Conservation (phyloP, 306 rosid species). For the Casuarina glauca region DNA sequence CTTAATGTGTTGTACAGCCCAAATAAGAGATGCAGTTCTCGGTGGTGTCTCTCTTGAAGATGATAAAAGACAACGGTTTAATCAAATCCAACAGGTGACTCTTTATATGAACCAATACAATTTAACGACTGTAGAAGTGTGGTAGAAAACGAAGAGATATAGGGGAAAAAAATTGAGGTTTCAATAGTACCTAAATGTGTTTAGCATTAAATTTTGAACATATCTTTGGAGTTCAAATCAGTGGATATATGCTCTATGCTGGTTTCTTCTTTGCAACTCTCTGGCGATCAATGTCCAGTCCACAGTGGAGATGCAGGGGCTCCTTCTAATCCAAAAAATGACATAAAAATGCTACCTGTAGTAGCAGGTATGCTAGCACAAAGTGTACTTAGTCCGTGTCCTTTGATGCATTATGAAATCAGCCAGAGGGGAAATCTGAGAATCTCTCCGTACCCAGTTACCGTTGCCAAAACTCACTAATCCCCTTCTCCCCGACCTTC, state of each 20-base stretch:
- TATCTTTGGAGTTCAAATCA: neutral
- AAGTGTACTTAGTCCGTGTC: neutral
- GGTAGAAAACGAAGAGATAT: neutral
- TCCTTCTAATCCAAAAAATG: neutral
- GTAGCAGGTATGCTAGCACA: neutral
- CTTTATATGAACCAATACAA: neutral
- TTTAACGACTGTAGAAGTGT: neutral
- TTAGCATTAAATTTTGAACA: constrained; percentile 1
- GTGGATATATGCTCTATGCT: neutral
- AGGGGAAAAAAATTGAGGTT: neutral
- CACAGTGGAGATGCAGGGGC: neutral
- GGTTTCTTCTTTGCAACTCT: neutral
- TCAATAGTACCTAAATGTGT: neutral
- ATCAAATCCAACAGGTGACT: constrained; percentile 82
- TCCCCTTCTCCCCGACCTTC: neutral
- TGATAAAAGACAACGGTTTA: constrained; percentile 71
- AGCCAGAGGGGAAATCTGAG: neutral
- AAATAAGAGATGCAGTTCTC: constrained; percentile 88
- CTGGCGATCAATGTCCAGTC: neutral
- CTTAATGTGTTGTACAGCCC: constrained; percentile 47
- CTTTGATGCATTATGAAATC: neutral
- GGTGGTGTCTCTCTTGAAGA: constrained; percentile 93
- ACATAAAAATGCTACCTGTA: neutral
- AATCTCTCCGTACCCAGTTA: neutral
- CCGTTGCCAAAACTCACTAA: no score